Percentiles rank a stretch among this genome's conserved stretches.
Conservation (phyloP, 2,329 filamentous ascomycete genomes). For the Botrytis fabae region DNA sequence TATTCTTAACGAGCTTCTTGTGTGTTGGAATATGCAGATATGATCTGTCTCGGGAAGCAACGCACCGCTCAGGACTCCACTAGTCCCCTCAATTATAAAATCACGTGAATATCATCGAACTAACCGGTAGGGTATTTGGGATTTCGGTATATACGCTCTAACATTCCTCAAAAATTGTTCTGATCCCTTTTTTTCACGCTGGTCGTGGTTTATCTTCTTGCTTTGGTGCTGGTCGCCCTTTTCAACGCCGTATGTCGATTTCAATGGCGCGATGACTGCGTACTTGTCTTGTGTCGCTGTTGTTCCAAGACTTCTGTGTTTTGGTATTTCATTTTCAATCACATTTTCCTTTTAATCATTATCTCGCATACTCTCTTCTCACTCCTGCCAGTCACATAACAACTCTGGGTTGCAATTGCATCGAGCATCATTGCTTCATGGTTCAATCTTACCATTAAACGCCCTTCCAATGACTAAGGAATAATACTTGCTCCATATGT, state of each 20-base stretch:
- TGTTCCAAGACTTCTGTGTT: background rate
- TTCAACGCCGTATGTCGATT: background rate
- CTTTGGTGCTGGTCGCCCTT: background rate
- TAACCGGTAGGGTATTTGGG: fast-evolving
- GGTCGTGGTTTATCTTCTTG: background rate
- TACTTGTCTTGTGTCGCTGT: background rate
- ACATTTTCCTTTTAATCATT: background rate
- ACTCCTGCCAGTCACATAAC: background rate
- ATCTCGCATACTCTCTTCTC: background rate
- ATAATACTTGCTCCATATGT: fast-evolving
- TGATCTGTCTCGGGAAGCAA: background rate
- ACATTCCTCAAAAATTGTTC: background rate
- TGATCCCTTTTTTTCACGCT: background rate
- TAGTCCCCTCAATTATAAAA: too few species aligned
- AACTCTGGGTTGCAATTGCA: background rate
- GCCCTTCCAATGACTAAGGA: background rate
- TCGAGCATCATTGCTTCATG: background rate
- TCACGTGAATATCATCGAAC: background rate
- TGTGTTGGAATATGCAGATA: background rate
- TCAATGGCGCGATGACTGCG: background rate
- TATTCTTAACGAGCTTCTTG: background rate
- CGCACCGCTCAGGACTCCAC: background rate
- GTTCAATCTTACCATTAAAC: background rate
- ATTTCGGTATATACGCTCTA: background rate
- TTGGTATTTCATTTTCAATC: background rate